A percentile compares a stretch with the other conserved stretches of the same genome.
Evolutionary conservation across 1,284 basidiomycete genomes (phyloP).

Genomic region (Schizophyllum amplum): DNA sequence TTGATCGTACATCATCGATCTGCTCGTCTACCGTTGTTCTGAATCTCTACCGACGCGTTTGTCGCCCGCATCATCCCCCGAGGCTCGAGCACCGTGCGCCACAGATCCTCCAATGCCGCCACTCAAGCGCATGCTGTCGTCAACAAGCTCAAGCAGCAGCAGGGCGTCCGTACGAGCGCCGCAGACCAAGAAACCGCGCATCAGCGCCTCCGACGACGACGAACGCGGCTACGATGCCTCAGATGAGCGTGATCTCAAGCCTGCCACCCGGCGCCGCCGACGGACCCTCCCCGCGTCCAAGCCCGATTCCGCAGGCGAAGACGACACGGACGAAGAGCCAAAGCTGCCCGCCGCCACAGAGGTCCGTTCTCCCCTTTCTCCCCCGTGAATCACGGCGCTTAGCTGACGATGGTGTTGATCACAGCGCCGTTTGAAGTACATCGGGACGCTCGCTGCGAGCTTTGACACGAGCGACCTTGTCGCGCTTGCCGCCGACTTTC

Average conservation of each 20-base stretch:
- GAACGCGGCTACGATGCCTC: not conserved
- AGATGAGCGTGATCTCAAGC: not conserved
- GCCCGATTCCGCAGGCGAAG: not conserved
- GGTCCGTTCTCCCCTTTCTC: not conserved
- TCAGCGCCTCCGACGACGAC: not conserved
- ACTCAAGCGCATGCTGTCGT: not conserved
- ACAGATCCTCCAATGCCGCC: not conserved
- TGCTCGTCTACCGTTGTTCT: too few species aligned
- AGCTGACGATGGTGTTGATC: not conserved
- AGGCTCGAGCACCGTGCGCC: too few species aligned
- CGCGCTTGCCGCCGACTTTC: not conserved
- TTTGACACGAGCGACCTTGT: not conserved
- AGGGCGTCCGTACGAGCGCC: not conserved
- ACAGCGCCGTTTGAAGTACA: not conserved
- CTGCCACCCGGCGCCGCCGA: too few species aligned
- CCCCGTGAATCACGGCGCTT: not conserved
- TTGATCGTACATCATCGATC: too few species aligned
- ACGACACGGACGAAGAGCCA: not conserved
- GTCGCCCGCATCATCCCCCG: too few species aligned
- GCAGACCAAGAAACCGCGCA: not conserved
- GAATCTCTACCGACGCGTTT: too few species aligned
- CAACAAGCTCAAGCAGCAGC: not conserved
- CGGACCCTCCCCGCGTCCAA: not conserved
- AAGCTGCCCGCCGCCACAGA: not conserved
- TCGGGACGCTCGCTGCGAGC: not conserved